Percentiles rank a stretch among this genome's conserved stretches.
These are phyloP conservation scores for Silene uniflora DNA, from an alignment of 148 eudicot genomes.

Conservation along the genomic window DNA sequence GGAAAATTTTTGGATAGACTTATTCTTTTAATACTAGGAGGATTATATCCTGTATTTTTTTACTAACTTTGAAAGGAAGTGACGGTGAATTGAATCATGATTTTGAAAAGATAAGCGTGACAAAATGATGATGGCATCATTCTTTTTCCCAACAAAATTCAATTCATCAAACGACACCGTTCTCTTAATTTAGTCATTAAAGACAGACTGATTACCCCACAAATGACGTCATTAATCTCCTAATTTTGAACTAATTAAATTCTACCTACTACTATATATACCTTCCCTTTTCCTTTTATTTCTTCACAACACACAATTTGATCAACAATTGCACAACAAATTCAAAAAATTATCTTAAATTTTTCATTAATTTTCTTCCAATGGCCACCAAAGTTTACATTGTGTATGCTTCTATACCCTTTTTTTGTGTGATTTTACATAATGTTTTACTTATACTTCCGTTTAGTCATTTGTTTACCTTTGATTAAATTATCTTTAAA, in stretches of 20 bases:
- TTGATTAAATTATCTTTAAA: too few species aligned
- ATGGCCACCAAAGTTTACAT: constrained; percentile 67
- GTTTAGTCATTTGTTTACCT: too few species aligned
- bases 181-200: neutral
- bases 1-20: too few species aligned
- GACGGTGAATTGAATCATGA: constrained; percentile 29
- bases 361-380: constrained; percentile 15
- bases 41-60: neutral
- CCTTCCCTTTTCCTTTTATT: neutral
- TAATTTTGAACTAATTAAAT: neutral
- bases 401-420: constrained; percentile 43
- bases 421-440: neutral
- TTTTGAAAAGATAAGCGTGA: constrained; percentile 42
- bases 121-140: constrained; percentile 40
- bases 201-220: neutral
- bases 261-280: constrained; percentile 18
- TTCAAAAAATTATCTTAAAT: neutral
- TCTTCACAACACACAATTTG: constrained; percentile 12
- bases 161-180: constrained; percentile 28
- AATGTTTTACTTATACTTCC: neutral
- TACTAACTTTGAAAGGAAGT: constrained; percentile 17
- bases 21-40: too few species aligned
- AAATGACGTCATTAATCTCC: neutral
- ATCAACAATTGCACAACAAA: neutral
- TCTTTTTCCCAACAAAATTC: neutral